Conservation (phyloP, 1,284 basidiomycete species). For the Fomitopsis palustris region DNA sequence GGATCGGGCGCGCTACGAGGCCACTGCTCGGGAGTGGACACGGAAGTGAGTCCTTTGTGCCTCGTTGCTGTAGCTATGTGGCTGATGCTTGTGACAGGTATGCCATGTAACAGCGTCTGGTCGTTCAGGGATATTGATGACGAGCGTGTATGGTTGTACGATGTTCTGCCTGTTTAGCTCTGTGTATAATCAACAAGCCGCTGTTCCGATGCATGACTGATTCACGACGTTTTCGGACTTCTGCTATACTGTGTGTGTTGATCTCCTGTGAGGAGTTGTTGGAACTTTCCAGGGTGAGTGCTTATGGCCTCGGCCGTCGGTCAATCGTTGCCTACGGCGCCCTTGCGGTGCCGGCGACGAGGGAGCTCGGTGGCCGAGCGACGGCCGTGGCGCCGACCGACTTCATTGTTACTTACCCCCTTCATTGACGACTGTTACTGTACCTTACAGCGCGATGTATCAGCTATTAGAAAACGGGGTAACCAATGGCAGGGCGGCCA, state of each 20-base stretch:
- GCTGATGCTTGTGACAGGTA: conserved; percentile 39
- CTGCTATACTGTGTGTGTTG: neutral
- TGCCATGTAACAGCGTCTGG: conserved; percentile 45
- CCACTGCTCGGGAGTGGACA: conserved; percentile 96
- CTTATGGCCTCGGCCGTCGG: too few relatives aligned
- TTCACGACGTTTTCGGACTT: neutral
- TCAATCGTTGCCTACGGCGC: too few relatives aligned
- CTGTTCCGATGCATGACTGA: conserved; percentile 1
- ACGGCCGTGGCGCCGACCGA: neutral
- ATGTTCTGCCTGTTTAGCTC: conserved; percentile 13
- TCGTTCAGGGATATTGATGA: conserved; percentile 15
- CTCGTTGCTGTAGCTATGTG: conserved; percentile 9
- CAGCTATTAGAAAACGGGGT: neutral
- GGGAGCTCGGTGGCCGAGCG: too few relatives aligned
- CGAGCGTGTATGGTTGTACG: conserved; percentile 23
- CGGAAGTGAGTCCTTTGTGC: conserved; percentile 69
- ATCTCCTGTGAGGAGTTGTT: neutral
- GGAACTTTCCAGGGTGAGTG: neutral
- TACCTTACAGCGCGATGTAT: neutral
- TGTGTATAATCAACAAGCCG: conserved; percentile 4
- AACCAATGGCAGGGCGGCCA: neutral
- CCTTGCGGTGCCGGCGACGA: neutral
- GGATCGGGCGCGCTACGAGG: conserved; percentile 89
- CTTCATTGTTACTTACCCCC: neutral
- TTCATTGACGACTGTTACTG: neutral